Conservation (phyloP, 768 basidiomycete genomes). For the Trametes gibbosa region DNA sequence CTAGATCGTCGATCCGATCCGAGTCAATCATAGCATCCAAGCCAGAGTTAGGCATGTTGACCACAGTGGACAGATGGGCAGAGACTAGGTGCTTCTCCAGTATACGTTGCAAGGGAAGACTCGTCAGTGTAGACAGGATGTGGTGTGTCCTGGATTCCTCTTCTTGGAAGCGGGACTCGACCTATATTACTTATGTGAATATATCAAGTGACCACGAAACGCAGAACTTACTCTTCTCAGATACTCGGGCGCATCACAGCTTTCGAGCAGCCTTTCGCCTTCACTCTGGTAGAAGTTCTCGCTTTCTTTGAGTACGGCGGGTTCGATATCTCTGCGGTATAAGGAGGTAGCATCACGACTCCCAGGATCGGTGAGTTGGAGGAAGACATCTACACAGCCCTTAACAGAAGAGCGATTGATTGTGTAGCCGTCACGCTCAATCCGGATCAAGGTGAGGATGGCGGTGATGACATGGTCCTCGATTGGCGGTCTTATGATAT, state of each 20-base stretch:
- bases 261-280: constrained; percentile 63
- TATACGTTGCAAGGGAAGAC: constrained; percentile 64
- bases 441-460: constrained; percentile 82
- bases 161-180: constrained; percentile 73
- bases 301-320: constrained; percentile 74
- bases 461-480: constrained; percentile 77
- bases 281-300: constrained; percentile 77
- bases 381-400: constrained; percentile 82
- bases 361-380: constrained; percentile 56
- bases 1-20: constrained; percentile 72
- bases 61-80: constrained; percentile 70
- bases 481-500: constrained; percentile 79
- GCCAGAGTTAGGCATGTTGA: constrained; percentile 81
- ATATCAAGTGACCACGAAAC: not conserved
- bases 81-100: constrained; percentile 76
- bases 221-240: constrained; percentile 59
- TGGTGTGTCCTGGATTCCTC: constrained; percentile 85
- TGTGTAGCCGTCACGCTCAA: constrained; percentile 87
- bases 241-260: constrained; percentile 81
- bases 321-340: constrained; percentile 85
- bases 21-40: constrained; percentile 84
- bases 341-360: constrained; percentile 47
- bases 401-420: constrained; percentile 92
- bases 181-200: constrained; percentile 42
- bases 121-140: constrained; percentile 79